Conservation (phyloP, 768 basidiomycete genomes). For the Cystofilobasidium ferigula region DNA sequence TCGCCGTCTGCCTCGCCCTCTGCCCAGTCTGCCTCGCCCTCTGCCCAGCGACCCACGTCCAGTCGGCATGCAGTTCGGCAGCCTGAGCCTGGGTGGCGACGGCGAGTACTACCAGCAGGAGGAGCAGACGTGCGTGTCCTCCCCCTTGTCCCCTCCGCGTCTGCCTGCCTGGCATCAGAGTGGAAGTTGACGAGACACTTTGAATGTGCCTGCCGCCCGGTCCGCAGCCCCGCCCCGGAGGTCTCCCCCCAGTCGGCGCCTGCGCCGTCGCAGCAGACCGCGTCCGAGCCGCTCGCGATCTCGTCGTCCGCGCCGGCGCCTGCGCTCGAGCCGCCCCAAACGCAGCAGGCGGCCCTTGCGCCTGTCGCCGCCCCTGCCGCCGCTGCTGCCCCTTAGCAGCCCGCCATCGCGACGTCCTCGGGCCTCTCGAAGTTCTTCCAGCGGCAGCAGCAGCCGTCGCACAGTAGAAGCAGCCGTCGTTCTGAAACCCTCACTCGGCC, state of each 20-base stretch:
- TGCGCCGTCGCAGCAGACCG: too few relatives aligned
- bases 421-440: slow-evolving; percentile 23
- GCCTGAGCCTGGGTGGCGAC: slow-evolving; percentile 36
- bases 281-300: slow-evolving; percentile 6
- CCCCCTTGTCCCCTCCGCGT: neutral
- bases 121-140: slow-evolving; percentile 14
- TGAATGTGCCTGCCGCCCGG: too few relatives aligned
- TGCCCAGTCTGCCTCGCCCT: too few relatives aligned
- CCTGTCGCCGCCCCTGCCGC: slow-evolving; percentile 28
- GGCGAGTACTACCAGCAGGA: slow-evolving; percentile 27
- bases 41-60: too few relatives aligned
- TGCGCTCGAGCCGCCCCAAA: slow-evolving; percentile 20
- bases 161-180: slow-evolving; percentile 15
- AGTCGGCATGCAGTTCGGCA: slow-evolving; percentile 41
- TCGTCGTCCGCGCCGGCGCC: slow-evolving; percentile 8
- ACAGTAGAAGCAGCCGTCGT: slow-evolving; percentile 26
- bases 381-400: slow-evolving; percentile 30
- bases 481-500: slow-evolving; percentile 25
- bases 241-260: slow-evolving; percentile 28
- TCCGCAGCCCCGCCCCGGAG: slow-evolving; percentile 19
- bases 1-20: too few relatives aligned
- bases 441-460: slow-evolving; percentile 3
- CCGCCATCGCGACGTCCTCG: too few relatives aligned
- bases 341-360: too few relatives aligned
- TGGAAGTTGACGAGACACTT: too few relatives aligned